These are phyloP conservation scores for Corrigiola litoralis DNA, from an alignment of 179 eudicot species.

Conservation along the genomic window DNA sequence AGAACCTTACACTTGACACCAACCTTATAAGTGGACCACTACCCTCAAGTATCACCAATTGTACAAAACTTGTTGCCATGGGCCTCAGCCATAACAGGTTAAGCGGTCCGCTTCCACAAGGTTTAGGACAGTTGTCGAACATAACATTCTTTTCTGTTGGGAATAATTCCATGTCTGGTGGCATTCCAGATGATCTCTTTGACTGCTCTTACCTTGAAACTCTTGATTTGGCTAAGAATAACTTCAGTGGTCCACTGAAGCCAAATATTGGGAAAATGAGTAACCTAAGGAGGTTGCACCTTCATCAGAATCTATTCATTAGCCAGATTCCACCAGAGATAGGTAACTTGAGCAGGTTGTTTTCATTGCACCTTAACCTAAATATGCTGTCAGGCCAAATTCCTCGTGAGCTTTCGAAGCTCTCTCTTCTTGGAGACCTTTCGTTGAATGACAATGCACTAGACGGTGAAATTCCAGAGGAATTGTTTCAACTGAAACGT, in stretches of 20 bases:
- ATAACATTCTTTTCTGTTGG: conserved; percentile 56
- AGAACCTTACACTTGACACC: conserved; percentile 36
- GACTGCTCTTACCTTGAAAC: conserved; percentile 47
- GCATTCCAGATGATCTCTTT: conserved; percentile 70
- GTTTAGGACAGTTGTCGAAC: conserved; percentile 47
- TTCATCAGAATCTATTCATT: conserved; percentile 37
- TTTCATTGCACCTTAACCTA: conserved; percentile 28
- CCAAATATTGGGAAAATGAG: conserved; percentile 49
- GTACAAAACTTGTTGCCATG: conserved; percentile 46
- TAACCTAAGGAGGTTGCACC: conserved; percentile 41
- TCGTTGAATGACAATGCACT: conserved; percentile 40
- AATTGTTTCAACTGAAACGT: conserved; percentile 48
- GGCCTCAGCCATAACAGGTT: conserved; percentile 37
- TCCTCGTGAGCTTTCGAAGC: conserved; percentile 60
- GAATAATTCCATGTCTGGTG: conserved; percentile 49
- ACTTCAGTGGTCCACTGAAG: conserved; percentile 46
- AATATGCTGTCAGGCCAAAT: conserved; percentile 62
- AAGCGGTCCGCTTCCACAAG: conserved; percentile 58
- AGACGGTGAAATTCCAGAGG: conserved; percentile 60
- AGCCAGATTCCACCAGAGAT: conserved; percentile 66
- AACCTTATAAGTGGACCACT: conserved; percentile 60
- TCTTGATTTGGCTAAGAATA: conserved; percentile 40
- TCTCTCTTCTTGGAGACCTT: conserved; percentile 61
- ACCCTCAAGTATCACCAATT: conserved; percentile 64
- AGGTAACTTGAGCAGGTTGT: conserved; percentile 49